These are phyloP conservation scores for Huntiella decipiens DNA, from an alignment of 2,329 filamentous ascomycete genomes.

Conservation along the genomic window DNA sequence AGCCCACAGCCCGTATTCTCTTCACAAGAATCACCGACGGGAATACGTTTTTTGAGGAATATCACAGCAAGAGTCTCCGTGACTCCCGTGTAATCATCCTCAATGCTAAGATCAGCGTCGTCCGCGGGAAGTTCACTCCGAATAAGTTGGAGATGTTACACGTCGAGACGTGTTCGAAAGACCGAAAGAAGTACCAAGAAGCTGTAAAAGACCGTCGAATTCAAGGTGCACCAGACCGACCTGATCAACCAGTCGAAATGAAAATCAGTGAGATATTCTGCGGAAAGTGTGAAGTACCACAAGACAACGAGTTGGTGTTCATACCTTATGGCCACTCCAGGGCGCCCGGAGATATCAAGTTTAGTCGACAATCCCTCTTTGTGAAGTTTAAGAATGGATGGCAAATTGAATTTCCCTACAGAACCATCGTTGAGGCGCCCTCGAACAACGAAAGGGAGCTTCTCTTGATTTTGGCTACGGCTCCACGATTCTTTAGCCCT, in stretches of 20 bases:
- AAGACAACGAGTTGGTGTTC: conserved; percentile 21
- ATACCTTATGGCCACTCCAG: conserved; percentile 21
- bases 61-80: conserved; percentile 2
- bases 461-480: conserved; percentile 31
- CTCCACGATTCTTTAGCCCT: conserved; percentile 30
- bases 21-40: conserved; percentile 25
- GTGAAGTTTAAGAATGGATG: conserved; percentile 17
- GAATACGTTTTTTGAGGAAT: conserved; percentile 21
- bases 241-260: conserved; percentile 12
- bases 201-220: conserved; percentile 11
- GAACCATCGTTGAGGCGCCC: conserved; percentile 28
- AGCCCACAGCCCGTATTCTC: conserved; percentile 21
- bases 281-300: conserved; percentile 28
- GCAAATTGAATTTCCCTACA: conserved; percentile 29
- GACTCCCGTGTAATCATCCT: conserved; percentile 18
- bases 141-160: conserved; percentile 15
- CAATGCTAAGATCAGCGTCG: conserved; percentile 15
- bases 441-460: conserved; percentile 20
- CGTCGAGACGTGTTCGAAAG: conserved; percentile 13
- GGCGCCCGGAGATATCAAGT: conserved; percentile 22
- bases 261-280: conserved; percentile 19
- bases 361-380: conserved; percentile 25
- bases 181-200: conserved; percentile 12
- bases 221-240: conserved; percentile 11
- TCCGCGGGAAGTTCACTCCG: conserved; percentile 19